Evolutionary conservation across 1,284 basidiomycete species (phyloP), one percentile per base, ranked within the genome.

Genomic region (Marasmius oreades): DNA sequence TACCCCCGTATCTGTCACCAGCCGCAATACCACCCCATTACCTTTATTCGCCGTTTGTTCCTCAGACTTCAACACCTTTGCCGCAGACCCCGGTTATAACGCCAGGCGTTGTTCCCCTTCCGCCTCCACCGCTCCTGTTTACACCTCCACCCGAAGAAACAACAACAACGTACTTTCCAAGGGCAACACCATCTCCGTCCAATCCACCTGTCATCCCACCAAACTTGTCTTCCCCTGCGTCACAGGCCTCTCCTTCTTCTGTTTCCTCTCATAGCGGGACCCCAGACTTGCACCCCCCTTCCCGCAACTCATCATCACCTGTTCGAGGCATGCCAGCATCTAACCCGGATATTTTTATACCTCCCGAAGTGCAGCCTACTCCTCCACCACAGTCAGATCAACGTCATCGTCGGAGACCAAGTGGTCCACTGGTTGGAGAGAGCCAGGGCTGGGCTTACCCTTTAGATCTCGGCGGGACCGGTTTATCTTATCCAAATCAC

Each of bases 361-460:
- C 39, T 33, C 47, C 47, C 18, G 16, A 24, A 6, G 12, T n/a
- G 14, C 28, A 23, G 8, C 47, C 26, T 18, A 18, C 23, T 1
- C 23, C 47, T 3, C 47, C 47, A 28, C 47, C 47, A n/a, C 26
- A 50, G 24, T 26, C 26, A 10, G n/a, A 6, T 20, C n/a, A n/a
- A 4, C 28, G 18, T 26, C 47, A n/a, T n/a, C 26, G 11, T n/a
- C 24, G 31, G 11, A 50, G 26, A 20, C 16, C 26, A 11, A 26
- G 47, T 26, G n/a, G 47, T 50, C 47, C 47, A 16, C 20, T 50
- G n/a, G 26, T 50, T 12, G 47, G 47, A 26, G 47, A 50, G 33
- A 16, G 26, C 8, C 47, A 50, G 14, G 47, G 47, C 1, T 50
- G 47, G 47, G 47, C 47, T 14, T 50, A 50, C 33, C 47, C 47